Percentiles rank a stretch among this genome's conserved stretches.
phyloP scores from a whole-genome alignment of 208 protist species.

The Novymonas esmeraldas region DNA sequence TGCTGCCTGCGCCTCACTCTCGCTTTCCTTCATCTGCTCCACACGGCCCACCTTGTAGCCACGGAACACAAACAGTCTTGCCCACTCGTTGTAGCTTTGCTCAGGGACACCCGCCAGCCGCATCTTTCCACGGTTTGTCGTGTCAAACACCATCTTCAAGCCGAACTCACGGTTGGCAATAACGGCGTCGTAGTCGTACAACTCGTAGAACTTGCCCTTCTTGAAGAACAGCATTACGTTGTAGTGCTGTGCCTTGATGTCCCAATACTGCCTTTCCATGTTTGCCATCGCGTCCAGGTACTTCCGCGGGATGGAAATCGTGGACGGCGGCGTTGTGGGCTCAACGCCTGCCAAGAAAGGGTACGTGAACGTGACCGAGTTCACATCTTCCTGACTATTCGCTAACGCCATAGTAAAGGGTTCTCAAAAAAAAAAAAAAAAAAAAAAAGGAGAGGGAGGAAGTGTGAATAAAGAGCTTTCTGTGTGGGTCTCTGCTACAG shows the following conservation, averaged over 20 bases:
- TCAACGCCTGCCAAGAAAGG: slow-evolving; percentile 79
- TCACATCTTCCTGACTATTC: slow-evolving; percentile 20
- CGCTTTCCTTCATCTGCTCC: slow-evolving; percentile 89
- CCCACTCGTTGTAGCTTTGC: slow-evolving; percentile 90
- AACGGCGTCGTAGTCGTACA: slow-evolving; percentile 95
- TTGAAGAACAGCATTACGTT: slow-evolving; percentile 96
- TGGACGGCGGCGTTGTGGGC: slow-evolving; percentile 47
- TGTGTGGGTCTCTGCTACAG: too few species aligned
- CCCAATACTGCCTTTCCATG: slow-evolving; percentile 97
- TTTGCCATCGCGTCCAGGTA: slow-evolving; percentile 82
- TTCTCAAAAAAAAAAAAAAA: neutral
- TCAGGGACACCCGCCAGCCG: slow-evolving; percentile 94
- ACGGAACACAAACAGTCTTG: slow-evolving; percentile 90
- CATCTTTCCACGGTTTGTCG: slow-evolving; percentile 91
- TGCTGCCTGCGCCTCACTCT: slow-evolving; percentile 22
- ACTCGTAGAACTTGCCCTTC: slow-evolving; percentile 97
- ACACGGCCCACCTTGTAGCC: slow-evolving; percentile 95
- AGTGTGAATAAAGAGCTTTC: neutral
- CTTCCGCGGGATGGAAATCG: slow-evolving; percentile 79
- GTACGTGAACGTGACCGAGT: slow-evolving; percentile 67
- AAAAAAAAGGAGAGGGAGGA: neutral
- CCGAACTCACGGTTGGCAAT: slow-evolving; percentile 93
- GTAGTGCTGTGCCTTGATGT: slow-evolving; percentile 93
- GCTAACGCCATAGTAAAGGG: neutral
- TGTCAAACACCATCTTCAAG: slow-evolving; percentile 92